Conservation (phyloP, 441 rosid genomes). For the Capsella rubella region DNA sequence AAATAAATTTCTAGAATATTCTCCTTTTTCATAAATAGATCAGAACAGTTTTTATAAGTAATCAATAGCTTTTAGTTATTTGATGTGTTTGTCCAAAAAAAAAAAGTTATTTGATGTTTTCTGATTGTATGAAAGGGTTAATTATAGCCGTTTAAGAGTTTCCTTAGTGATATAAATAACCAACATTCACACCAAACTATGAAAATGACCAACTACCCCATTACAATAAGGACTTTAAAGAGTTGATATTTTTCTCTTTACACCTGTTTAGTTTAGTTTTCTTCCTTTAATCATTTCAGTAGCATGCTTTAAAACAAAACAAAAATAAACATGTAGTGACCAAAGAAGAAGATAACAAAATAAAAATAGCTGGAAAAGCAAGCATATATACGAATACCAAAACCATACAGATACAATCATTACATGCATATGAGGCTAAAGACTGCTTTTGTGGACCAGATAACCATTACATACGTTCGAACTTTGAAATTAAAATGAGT, state of each 20-base stretch:
- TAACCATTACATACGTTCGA: background rate
- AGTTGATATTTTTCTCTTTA: background rate
- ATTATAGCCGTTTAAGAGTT: slow-evolving; percentile 38
- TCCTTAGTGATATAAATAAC: background rate
- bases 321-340: background rate
- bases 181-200: slow-evolving; percentile 40
- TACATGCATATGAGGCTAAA: slow-evolving; percentile 3
- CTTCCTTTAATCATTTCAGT: background rate
- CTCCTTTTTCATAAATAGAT: background rate
- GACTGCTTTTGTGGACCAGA: slow-evolving; percentile 23
- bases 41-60: background rate
- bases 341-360: slow-evolving; percentile 20
- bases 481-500: background rate
- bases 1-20: background rate
- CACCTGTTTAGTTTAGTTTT: slow-evolving; percentile 16
- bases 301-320: background rate
- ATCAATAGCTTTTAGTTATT: background rate
- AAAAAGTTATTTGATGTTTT: background rate
- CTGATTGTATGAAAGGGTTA: slow-evolving; percentile 6
- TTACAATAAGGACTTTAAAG: background rate
- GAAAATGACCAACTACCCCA: slow-evolving; percentile 43
- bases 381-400: slow-evolving; percentile 17
- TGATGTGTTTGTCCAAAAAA: too few species aligned
- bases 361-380: slow-evolving; percentile 32
- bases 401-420: slow-evolving; percentile 17